Conservation (phyloP, 2,329 filamentous ascomycete species). For the Hypoxylon sp. region DNA sequence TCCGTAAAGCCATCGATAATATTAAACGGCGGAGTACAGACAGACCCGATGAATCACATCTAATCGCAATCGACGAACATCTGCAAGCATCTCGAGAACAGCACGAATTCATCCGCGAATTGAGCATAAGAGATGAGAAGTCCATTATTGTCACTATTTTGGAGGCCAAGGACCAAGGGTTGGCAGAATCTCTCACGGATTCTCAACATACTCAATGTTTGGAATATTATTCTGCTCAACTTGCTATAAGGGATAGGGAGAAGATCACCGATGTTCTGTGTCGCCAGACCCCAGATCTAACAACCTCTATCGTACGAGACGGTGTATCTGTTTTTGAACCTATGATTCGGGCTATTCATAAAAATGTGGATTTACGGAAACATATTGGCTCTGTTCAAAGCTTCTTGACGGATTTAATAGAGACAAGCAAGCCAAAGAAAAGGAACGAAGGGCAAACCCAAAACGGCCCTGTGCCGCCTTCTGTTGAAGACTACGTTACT, state of each 20-base stretch:
- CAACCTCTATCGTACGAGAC: constrained; percentile 78
- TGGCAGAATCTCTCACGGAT: constrained; percentile 66
- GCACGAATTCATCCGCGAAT: constrained; percentile 71
- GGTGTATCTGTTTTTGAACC: constrained; percentile 78
- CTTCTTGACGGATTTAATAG: constrained; percentile 81
- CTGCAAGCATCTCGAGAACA: constrained; percentile 66
- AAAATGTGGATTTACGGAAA: constrained; percentile 77
- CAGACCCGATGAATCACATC: constrained; percentile 71
- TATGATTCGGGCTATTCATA: constrained; percentile 79
- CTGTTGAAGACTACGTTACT: constrained; percentile 79
- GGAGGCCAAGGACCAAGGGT: constrained; percentile 63
- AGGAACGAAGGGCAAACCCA: constrained; percentile 54
- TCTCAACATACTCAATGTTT: constrained; percentile 74
- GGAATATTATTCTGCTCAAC: constrained; percentile 78
- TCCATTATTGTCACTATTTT: constrained; percentile 80
- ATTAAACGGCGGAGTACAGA: constrained; percentile 73
- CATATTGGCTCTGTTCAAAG: constrained; percentile 76
- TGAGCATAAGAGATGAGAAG: constrained; percentile 64
- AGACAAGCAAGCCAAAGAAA: constrained; percentile 65
- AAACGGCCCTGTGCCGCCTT: constrained; percentile 62
- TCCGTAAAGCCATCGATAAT: constrained; percentile 74
- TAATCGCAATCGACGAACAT: constrained; percentile 73
- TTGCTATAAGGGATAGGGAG: constrained; percentile 81
- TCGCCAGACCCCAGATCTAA: constrained; percentile 76
- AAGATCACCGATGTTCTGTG: constrained; percentile 77